Base-by-base conservation (phyloP, 2,329 filamentous ascomycete genomes). In the Microsporum audouinii region DNA sequence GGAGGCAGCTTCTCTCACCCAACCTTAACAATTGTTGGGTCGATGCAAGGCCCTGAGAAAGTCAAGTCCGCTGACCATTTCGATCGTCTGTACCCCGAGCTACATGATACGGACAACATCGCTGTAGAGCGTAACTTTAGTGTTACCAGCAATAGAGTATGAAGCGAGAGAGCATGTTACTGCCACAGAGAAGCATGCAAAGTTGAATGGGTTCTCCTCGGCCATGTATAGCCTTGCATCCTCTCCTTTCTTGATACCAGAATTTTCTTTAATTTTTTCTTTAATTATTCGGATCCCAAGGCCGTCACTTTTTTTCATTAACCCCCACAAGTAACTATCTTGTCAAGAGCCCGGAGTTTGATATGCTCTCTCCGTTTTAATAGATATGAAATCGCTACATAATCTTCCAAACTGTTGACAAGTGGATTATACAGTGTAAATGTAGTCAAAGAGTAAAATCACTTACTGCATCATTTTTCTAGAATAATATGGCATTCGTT, bases 41-140 rank as follows among this genome's bases (percentile, higher is more conserved):
- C 36, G 2, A 55, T 45, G 31, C 7, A 33, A 2, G 45, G 23
- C 3, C 31, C 43, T 2, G 58, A 55, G 45, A 60, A 60, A 38
- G n/a, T 34, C 27, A 34, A 38, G 29, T 60, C 58, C 33, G 29
- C 57, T 14, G 49, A 53, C 27, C 60, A 60, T 12, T 36, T 65
- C 7, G 61, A 65, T 56, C 58, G 58, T n/a, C 60, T 66, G 2
- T 64, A 65, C 45, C 62, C 64, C 12, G 63, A 65, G 1, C 47
- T 65, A 6, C 56, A 57, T 7, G 58, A 60, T 27, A 47, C 31
- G 33, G 47, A 29, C 14, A 29, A 27, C 58, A 62, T 63, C 33
- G 57, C 60, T 23, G 62, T 64, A 6, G 62, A 62, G 1, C 63
- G 63, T 17, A 62, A 66, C 36, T 64, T 65, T 17, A 66, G 60